These are phyloP conservation scores for Alternaria panax DNA, from an alignment of 2,329 filamentous ascomycete genomes.

Conservation along the genomic window DNA sequence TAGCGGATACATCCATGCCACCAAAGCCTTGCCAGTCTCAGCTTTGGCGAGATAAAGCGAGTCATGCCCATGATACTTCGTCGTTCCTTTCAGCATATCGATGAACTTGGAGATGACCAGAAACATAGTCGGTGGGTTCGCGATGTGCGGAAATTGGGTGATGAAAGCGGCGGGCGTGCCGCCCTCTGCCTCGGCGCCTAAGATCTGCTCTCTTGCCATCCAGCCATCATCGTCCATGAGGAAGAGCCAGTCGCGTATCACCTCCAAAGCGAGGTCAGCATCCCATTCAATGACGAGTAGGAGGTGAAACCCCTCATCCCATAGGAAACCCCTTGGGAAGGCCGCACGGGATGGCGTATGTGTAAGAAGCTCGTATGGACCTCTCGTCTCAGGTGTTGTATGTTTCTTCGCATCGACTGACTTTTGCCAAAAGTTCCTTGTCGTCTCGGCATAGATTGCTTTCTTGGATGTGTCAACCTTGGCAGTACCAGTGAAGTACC, in stretches of 20 bases:
- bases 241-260: conserved; percentile 91
- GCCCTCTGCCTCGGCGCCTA: conserved; percentile 85
- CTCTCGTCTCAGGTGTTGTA: conserved; percentile 72
- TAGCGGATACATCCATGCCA: conserved; percentile 81
- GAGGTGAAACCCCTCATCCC: conserved; percentile 97
- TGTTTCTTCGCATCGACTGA: conserved; percentile 77
- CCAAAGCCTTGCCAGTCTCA: conserved; percentile 73
- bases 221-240: conserved; percentile 95
- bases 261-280: conserved; percentile 80
- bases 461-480: conserved; percentile 87
- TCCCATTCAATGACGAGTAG: conserved; percentile 92
- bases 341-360: conserved; percentile 89
- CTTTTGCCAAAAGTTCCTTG: conserved; percentile 93
- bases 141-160: conserved; percentile 92
- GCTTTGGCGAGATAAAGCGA: conserved; percentile 64
- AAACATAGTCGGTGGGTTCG: conserved; percentile 93
- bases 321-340: conserved; percentile 93
- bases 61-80: conserved; percentile 62
- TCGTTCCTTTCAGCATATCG: conserved; percentile 55
- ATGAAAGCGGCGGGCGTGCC: conserved; percentile 92
- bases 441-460: conserved; percentile 88
- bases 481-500: conserved; percentile 88
- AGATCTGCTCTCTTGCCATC: conserved; percentile 94
- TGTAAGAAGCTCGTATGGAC: conserved; percentile 86
- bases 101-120: conserved; percentile 83